Base-by-base conservation (phyloP, 768 basidiomycete species). In the Pluteus cervinus region DNA sequence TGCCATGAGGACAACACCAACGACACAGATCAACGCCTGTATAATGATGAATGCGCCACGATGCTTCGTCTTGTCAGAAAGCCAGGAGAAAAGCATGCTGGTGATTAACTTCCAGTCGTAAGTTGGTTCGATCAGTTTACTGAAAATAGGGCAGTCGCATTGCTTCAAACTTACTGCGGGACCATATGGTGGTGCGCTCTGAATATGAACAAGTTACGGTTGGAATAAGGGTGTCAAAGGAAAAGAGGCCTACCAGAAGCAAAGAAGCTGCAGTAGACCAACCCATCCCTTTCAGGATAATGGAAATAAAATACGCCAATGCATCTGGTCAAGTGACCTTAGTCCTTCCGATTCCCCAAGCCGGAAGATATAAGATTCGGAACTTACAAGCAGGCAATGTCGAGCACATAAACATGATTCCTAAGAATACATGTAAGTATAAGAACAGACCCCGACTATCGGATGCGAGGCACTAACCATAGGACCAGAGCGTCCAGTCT, bases 401-500 rank as follows among this genome's bases (percentile, higher is more conserved):
- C 31, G 58, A 53, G 46, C 66, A 69, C 50, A 66, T 50, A 47
- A 71, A 67, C 61, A 71, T 70, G 11, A 62, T 36, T 7, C 66
- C 69, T 69, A 37, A 24, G 25, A 21, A 24, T 30, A 17, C 16
- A 23, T 35, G 10, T 14, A 24, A 25, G 16, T 16, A 24, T 9
- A 20, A 40, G 20, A 36, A 11, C 20, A 24, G 8, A 10, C 22
- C 22, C 24, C 15, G 22, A 33, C 7, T 15, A 38, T 26, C 32
- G 8, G 20, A 18, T 26, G 24, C 10, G 21, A 10, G 16, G 16
- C 21, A 45, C 58, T 39, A 39, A 66, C 70, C 69, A 47, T 66
- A 69, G 3, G 60, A 54, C 71, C 69, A 72, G 28, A 71, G 44
- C 7, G 61, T 67, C 66, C 70, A 71, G 46, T 73, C 71, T 26